These are phyloP conservation scores for Leccinum variabile DNA, from an alignment of 1,284 basidiomycete genomes.

Conservation along the genomic window DNA sequence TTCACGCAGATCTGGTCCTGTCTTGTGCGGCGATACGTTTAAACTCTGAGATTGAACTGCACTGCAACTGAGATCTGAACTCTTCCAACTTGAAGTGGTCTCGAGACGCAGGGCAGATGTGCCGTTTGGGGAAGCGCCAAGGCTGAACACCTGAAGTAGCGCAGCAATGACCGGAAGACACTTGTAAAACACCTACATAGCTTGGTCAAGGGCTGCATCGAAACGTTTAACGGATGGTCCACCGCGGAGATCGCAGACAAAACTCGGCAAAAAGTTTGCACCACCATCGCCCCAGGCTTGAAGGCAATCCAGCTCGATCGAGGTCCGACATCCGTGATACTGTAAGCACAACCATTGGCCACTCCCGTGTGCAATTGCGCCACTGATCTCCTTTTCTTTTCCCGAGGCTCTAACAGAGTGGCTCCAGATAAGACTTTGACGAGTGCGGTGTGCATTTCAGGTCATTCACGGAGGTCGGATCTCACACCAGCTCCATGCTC, in stretches of 20 bases:
- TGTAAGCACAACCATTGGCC: not conserved
- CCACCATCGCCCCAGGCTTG: not conserved
- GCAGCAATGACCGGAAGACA: not conserved
- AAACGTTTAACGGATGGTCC: not conserved
- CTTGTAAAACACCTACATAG: not conserved
- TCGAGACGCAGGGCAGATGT: not conserved
- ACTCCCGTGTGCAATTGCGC: not conserved
- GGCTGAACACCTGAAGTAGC: not conserved
- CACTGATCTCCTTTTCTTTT: conserved; percentile 1
- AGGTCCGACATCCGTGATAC: not conserved
- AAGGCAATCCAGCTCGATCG: not conserved
- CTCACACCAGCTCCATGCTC: not conserved
- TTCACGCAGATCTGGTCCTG: not conserved
- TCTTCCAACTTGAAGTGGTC: not conserved
- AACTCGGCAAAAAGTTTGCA: not conserved
- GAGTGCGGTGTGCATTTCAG: not conserved
- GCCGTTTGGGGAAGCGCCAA: not conserved
- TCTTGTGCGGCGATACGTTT: not conserved
- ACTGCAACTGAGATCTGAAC: not conserved
- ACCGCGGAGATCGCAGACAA: not conserved
- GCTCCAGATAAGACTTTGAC: not conserved
- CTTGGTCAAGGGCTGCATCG: not conserved
- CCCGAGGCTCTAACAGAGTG: not conserved
- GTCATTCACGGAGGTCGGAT: conserved; percentile 1
- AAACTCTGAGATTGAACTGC: not conserved